Percentiles rank a stretch among this genome's conserved stretches.
phyloP scores from a whole-genome alignment of 225 moss, liverwort and hornwort genomes.

The Climacium dendroides region DNA sequence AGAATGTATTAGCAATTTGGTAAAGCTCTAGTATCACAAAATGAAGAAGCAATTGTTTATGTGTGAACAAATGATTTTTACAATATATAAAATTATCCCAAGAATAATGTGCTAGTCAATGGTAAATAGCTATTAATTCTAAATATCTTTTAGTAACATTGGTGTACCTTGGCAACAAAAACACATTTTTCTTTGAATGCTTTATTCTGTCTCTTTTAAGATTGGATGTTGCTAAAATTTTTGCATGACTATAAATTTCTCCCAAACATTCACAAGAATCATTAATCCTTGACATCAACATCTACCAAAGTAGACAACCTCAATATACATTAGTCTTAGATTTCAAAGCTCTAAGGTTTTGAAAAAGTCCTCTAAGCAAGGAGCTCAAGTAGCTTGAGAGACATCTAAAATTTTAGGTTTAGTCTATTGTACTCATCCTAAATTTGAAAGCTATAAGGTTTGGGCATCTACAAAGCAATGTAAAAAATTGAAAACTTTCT shows the following conservation, averaged over 20 bases:
- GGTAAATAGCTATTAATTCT: neutral
- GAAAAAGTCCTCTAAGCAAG: neutral
- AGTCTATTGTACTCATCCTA: neutral
- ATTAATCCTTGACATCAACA: neutral
- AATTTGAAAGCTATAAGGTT: neutral
- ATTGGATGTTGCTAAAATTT: neutral
- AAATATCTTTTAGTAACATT: neutral
- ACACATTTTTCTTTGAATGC: fast-evolving
- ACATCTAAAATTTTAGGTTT: no score
- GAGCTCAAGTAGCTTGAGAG: neutral
- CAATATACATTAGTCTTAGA: neutral
- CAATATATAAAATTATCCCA: neutral
- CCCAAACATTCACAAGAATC: neutral
- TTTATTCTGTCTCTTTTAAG: neutral
- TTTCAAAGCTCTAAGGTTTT: neutral
- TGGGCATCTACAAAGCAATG: neutral
- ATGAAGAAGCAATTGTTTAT: neutral
- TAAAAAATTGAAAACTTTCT: neutral
- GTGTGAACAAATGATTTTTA: neutral
- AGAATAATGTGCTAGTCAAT: neutral
- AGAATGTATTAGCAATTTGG: no score
- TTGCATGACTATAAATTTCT: neutral
- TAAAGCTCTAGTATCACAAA: no score
- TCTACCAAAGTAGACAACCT: neutral
- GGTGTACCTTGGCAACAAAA: neutral